Conservation (phyloP, 2,329 filamentous ascomycete genomes). For the Fusarium sp. region DNA sequence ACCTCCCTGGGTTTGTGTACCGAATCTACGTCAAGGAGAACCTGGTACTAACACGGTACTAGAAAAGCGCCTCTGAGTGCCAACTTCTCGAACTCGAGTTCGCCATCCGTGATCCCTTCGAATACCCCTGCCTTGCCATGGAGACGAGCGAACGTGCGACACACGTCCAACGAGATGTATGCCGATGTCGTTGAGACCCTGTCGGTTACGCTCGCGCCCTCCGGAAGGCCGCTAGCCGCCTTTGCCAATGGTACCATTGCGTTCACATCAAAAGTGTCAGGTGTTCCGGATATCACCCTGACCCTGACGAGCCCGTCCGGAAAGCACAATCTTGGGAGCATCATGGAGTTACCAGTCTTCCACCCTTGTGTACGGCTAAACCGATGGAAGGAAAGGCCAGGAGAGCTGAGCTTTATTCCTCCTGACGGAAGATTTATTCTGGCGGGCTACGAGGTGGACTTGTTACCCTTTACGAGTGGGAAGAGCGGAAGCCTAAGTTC, state of each 20-base stretch:
- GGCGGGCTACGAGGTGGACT: constrained; percentile 92
- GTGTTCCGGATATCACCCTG: constrained; percentile 89
- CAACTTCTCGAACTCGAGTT: constrained; percentile 51
- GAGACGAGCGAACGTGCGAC: constrained; percentile 90
- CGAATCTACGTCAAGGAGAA: neutral
- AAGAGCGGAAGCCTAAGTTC: constrained; percentile 64
- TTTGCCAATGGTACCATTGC: constrained; percentile 92
- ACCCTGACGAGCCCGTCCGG: constrained; percentile 83
- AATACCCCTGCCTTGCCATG: constrained; percentile 77
- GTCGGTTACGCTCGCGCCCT: constrained; percentile 88
- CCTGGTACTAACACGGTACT: constrained; percentile 17
- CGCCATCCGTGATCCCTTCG: constrained; percentile 54
- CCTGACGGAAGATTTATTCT: constrained; percentile 95
- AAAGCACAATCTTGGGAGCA: constrained; percentile 77
- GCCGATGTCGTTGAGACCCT: constrained; percentile 95
- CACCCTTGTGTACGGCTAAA: constrained; percentile 93
- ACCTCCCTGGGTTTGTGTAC: constrained; percentile 73
- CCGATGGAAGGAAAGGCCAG: constrained; percentile 89
- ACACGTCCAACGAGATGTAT: constrained; percentile 97
- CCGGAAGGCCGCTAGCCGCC: constrained; percentile 85
- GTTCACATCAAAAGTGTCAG: constrained; percentile 95
- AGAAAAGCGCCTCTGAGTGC: constrained; percentile 55
- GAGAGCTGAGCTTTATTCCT: constrained; percentile 94
- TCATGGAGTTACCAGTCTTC: constrained; percentile 91
- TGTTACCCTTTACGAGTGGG: constrained; percentile 76